Percentiles rank a stretch among this genome's conserved stretches.
Conservation (phyloP, 2,329 filamentous ascomycete genomes). For the Coleophoma crateriformis region DNA sequence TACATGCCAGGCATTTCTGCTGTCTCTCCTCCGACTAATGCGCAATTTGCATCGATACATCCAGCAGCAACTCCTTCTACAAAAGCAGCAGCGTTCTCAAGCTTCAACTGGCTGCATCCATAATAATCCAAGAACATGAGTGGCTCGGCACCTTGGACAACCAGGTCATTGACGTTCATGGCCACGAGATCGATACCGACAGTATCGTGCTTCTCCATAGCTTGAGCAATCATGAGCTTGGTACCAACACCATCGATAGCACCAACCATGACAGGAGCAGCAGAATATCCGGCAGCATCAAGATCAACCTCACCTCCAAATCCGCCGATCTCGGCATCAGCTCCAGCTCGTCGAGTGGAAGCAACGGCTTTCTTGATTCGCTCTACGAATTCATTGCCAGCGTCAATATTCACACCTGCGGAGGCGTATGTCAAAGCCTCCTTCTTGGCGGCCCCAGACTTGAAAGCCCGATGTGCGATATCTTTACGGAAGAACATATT, state of each 20-base stretch:
- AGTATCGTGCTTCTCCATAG: conserved; percentile 83
- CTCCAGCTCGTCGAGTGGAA: conserved; percentile 77
- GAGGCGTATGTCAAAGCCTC: conserved; percentile 80
- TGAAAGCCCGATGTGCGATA: conserved; percentile 75
- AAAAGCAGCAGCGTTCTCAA: conserved; percentile 74
- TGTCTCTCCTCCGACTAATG: conserved; percentile 93
- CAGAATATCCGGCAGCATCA: conserved; percentile 64
- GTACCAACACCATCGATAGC: conserved; percentile 96
- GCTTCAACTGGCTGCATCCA: conserved; percentile 82
- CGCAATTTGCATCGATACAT: conserved; percentile 79
- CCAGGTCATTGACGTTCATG: conserved; percentile 98
- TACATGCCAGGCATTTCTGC: conserved; percentile 97
- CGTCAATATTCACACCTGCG: conserved; percentile 90
- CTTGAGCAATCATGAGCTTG: conserved; percentile 93
- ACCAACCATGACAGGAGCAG: conserved; percentile 78
- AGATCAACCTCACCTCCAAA: conserved; percentile 89
- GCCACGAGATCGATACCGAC: conserved; percentile 96
- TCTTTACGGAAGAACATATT: conserved; percentile 66
- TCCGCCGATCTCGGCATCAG: conserved; percentile 89
- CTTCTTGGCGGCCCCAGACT: conserved; percentile 29
- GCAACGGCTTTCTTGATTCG: conserved; percentile 88
- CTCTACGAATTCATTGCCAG: conserved; percentile 87
- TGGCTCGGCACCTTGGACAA: conserved; percentile 92
- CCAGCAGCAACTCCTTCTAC: conserved; percentile 86
- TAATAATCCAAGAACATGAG: conserved; percentile 98